Percentiles rank a stretch among this genome's conserved stretches.
Conservation (phyloP, 352 stramenopile species). For the Phytophthora pini region DNA sequence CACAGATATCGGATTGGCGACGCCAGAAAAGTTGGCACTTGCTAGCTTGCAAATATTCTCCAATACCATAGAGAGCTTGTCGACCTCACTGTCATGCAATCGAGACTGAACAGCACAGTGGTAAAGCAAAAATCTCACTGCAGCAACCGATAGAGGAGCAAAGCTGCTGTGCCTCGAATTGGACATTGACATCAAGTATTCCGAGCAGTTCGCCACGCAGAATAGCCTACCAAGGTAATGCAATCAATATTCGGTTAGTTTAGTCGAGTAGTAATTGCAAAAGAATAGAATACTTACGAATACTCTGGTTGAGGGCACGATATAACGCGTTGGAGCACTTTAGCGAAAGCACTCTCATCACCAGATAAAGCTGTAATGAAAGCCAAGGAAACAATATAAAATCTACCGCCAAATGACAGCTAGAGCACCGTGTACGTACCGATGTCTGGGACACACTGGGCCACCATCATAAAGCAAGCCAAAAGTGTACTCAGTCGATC, state of each 20-base stretch:
- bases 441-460: constrained; percentile 50
- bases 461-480: constrained; percentile 67
- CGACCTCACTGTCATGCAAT: constrained; percentile 40
- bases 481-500: constrained; percentile 51
- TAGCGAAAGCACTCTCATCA: constrained; percentile 25
- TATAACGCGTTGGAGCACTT: constrained; percentile 41
- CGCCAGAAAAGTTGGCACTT: constrained; percentile 29
- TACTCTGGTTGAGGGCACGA: constrained; percentile 38
- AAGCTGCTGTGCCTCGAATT: constrained; percentile 33
- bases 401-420: not conserved
- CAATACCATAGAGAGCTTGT: constrained; percentile 40
- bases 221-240: constrained; percentile 30
- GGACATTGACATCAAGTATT: constrained; percentile 46
- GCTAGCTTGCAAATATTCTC: constrained; percentile 40
- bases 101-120: constrained; percentile 46
- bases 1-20: constrained; percentile 8
- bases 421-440: constrained; percentile 33
- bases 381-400: not conserved
- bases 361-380: constrained; percentile 18
- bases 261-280: not conserved
- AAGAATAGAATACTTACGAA: constrained; percentile 43
- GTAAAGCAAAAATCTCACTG: constrained; percentile 48
- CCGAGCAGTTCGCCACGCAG: constrained; percentile 49
- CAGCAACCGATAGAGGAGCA: constrained; percentile 32
- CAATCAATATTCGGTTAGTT: not conserved